These are phyloP conservation scores for Candida nemodendra DNA, from an alignment of 805 yeast genomes.

Conservation along the genomic window DNA sequence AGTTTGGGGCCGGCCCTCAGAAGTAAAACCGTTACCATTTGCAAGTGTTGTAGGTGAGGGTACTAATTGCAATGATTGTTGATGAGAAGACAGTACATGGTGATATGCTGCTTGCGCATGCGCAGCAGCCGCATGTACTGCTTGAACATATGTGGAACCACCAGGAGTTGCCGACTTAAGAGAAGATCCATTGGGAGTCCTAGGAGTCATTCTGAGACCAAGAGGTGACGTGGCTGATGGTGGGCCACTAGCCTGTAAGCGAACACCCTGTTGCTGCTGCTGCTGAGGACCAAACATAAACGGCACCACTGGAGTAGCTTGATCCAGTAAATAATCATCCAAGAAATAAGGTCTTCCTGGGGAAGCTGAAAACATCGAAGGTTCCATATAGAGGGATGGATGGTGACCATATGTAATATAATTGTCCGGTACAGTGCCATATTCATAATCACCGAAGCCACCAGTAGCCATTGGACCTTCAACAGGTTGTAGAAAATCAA, in stretches of 20 bases:
- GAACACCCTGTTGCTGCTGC: constrained; percentile 14
- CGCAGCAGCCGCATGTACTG: constrained; percentile 14
- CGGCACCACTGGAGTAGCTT: constrained; percentile 32
- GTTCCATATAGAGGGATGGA: constrained; percentile 24
- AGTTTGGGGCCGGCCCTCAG: constrained; percentile 7
- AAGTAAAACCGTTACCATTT: constrained; percentile 10
- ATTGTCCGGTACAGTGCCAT: constrained; percentile 20
- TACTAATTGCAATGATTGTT: constrained; percentile 12
- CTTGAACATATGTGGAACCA: constrained; percentile 16
- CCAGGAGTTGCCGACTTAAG: constrained; percentile 19
- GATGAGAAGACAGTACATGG: constrained; percentile 9
- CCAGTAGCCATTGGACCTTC: constrained; percentile 19
- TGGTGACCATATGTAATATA: constrained; percentile 23
- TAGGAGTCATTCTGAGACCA: constrained; percentile 18
- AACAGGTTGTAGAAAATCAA: constrained; percentile 52
- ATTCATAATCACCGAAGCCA: constrained; percentile 33
- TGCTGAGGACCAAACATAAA: constrained; percentile 19
- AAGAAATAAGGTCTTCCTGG: constrained; percentile 21
- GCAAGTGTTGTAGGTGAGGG: constrained; percentile 18
- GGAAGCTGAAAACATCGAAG: constrained; percentile 27
- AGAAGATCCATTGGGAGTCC: constrained; percentile 14
- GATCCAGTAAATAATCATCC: constrained; percentile 27
- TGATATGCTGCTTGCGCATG: constrained; percentile 16
- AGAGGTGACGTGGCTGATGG: constrained; percentile 15
- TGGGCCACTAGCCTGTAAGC: constrained; percentile 6